Percentiles rank a stretch among this genome's conserved stretches.
phyloP scores from a whole-genome alignment of 768 basidiomycete genomes.

The Pulveroboletus frians region DNA sequence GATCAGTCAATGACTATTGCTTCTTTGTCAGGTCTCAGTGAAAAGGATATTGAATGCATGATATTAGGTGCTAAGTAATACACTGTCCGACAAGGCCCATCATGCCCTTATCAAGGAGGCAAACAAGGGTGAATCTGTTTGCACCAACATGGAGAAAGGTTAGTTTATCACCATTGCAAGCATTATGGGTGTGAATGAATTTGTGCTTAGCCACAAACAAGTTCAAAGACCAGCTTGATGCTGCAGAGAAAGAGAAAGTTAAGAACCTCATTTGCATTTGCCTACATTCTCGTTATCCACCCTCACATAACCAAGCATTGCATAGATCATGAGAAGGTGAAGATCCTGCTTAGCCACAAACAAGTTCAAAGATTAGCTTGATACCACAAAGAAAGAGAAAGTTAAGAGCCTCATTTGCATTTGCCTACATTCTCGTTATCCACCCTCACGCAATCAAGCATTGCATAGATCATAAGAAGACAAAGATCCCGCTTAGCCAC shows the following conservation, averaged over 20 bases:
- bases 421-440: not conserved
- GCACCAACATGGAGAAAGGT: conserved; percentile 94
- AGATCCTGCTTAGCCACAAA: conserved; percentile 59
- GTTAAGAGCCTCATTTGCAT: conserved; percentile 53
- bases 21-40: conserved; percentile 92
- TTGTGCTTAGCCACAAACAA: conserved; percentile 73
- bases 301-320: not conserved
- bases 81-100: conserved; percentile 87
- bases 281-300: not conserved
- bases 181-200: not conserved
- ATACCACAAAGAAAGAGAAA: conserved; percentile 89
- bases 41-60: conserved; percentile 98
- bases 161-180: conserved; percentile 15
- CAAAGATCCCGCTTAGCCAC: conserved; percentile 50
- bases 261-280: conserved; percentile 40
- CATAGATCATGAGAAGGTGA: no score
- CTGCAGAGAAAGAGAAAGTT: conserved; percentile 91
- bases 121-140: conserved; percentile 94
- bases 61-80: conserved; percentile 89
- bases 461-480: conserved; percentile 28
- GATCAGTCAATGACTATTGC: conserved; percentile 97
- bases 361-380: conserved; percentile 98
- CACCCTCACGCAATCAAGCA: conserved; percentile 12
- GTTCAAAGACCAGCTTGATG: conserved; percentile 96
- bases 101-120: conserved; percentile 88